A percentile compares a stretch with the other conserved stretches of the same genome.
Conservation (phyloP, 768 basidiomycete genomes). For the Suillus brevipes region DNA sequence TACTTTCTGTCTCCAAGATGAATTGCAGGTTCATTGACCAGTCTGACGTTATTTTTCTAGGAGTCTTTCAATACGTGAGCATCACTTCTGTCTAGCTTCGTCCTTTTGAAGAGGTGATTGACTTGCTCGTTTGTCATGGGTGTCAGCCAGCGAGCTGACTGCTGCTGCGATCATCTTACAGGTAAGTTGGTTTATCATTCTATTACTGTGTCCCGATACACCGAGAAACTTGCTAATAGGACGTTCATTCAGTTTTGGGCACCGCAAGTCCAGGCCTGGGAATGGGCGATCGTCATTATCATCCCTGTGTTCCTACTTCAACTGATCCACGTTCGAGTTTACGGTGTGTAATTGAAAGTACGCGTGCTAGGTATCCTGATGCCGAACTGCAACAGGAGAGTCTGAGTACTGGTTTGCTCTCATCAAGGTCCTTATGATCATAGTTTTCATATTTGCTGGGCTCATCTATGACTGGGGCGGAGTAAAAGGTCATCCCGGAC, state of each 20-base stretch:
- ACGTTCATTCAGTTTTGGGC: constrained; percentile 41
- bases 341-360: constrained; percentile 39
- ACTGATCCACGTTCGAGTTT: constrained; percentile 57
- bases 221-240: not conserved
- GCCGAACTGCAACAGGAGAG: constrained; percentile 42
- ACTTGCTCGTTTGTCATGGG: constrained; percentile 17
- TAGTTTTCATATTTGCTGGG: constrained; percentile 62
- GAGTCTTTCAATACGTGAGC: constrained; percentile 41
- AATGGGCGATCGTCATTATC: constrained; percentile 58
- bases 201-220: not conserved
- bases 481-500: constrained; percentile 56
- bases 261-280: constrained; percentile 48
- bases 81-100: not conserved
- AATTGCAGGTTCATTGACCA: constrained; percentile 1
- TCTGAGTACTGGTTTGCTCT: constrained; percentile 64
- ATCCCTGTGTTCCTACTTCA: constrained; percentile 52
- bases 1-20: constrained; percentile 14
- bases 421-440: constrained; percentile 62
- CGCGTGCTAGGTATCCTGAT: not conserved
- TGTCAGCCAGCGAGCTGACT: constrained; percentile 54
- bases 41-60: constrained; percentile 18
- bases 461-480: constrained; percentile 66
- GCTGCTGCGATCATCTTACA: constrained; percentile 56
- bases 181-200: constrained; percentile 20
- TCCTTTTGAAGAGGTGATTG: constrained; percentile 1